Conservation (phyloP, 1,284 basidiomycete genomes). For the Trichosporon asahii region DNA sequence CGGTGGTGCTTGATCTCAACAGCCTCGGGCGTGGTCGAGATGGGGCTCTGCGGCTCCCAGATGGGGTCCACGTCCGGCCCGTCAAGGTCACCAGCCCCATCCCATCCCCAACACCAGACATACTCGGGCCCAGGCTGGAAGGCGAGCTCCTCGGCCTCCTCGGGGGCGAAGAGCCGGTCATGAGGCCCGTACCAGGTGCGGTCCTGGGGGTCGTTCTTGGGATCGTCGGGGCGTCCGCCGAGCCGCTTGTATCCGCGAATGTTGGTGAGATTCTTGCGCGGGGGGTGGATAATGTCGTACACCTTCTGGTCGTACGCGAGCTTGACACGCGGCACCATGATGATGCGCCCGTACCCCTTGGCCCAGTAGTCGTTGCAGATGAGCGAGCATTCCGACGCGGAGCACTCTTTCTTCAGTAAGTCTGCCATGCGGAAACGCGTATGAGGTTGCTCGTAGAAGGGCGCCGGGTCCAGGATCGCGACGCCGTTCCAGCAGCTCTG, state of each 20-base stretch:
- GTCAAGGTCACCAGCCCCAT: constrained; percentile 91
- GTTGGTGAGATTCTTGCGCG: constrained; percentile 80
- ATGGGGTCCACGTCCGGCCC: constrained; percentile 89
- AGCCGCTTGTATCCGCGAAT: constrained; percentile 86
- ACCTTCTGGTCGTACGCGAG: constrained; percentile 91
- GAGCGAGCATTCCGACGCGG: constrained; percentile 85
- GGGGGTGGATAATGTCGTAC: constrained; percentile 86
- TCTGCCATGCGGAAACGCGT: constrained; percentile 90
- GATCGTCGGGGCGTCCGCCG: constrained; percentile 88
- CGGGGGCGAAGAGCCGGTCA: constrained; percentile 81
- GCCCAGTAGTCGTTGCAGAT: constrained; percentile 91
- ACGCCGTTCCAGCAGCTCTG: constrained; percentile 97
- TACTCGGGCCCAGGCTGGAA: constrained; percentile 79
- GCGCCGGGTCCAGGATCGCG: constrained; percentile 85
- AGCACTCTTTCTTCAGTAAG: constrained; percentile 75
- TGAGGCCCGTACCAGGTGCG: constrained; percentile 90
- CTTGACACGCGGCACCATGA: constrained; percentile 95
- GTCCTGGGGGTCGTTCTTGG: constrained; percentile 89
- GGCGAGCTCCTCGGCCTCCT: constrained; percentile 70
- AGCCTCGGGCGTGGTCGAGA: constrained; percentile 60
- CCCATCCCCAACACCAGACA: constrained; percentile 99
- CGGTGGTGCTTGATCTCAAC: constrained; percentile 75
- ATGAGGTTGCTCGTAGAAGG: constrained; percentile 82
- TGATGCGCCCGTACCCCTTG: constrained; percentile 84
- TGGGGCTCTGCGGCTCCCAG: constrained; percentile 80